Conservation (phyloP, 495 filamentous ascomycete species). For the Aspergillus asperescens region DNA sequence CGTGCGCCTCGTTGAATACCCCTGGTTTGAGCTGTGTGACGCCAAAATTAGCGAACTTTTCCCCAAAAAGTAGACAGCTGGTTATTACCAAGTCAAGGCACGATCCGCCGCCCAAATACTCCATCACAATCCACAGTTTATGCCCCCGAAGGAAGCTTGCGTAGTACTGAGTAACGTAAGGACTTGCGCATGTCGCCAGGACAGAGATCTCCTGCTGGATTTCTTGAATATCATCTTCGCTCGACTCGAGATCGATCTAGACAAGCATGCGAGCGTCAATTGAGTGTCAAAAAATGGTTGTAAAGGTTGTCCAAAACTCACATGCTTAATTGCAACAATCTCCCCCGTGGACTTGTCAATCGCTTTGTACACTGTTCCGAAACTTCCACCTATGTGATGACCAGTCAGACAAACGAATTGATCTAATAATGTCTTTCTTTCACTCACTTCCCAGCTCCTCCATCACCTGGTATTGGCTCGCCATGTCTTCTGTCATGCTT, state of each 20-base stretch:
- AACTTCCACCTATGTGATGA: slow-evolving; percentile 66
- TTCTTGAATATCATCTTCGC: slow-evolving; percentile 94
- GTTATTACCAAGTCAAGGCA: slow-evolving; percentile 76
- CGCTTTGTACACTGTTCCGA: slow-evolving; percentile 94
- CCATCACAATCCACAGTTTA: slow-evolving; percentile 99
- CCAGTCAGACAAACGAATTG: slow-evolving; percentile 8
- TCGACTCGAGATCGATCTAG: slow-evolving; percentile 98
- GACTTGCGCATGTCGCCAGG: slow-evolving; percentile 86
- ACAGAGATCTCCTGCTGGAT: slow-evolving; percentile 98
- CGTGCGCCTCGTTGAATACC: slow-evolving; percentile 80
- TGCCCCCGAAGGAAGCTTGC: slow-evolving; percentile 89
- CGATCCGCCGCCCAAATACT: slow-evolving; percentile 89
- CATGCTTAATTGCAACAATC: slow-evolving; percentile 88
- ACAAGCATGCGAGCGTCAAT: slow-evolving; percentile 24
- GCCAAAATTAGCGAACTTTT: slow-evolving; percentile 19
- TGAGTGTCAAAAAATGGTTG: slow-evolving; percentile 7
- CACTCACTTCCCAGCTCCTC: slow-evolving; percentile 87
- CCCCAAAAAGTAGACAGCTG: not conserved
- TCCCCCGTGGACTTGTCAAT: slow-evolving; percentile 81
- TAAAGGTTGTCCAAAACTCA: slow-evolving; percentile 35
- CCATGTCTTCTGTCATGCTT: slow-evolving; percentile 58
- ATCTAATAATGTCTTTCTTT: not conserved
- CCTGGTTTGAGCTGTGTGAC: slow-evolving; percentile 93
- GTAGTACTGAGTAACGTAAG: slow-evolving; percentile 93
- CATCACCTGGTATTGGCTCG: slow-evolving; percentile 78